A percentile compares a stretch with the other conserved stretches of the same genome.
Conservation (phyloP, 1,284 basidiomycete species). For the Sanghuangporus sanghuang region DNA sequence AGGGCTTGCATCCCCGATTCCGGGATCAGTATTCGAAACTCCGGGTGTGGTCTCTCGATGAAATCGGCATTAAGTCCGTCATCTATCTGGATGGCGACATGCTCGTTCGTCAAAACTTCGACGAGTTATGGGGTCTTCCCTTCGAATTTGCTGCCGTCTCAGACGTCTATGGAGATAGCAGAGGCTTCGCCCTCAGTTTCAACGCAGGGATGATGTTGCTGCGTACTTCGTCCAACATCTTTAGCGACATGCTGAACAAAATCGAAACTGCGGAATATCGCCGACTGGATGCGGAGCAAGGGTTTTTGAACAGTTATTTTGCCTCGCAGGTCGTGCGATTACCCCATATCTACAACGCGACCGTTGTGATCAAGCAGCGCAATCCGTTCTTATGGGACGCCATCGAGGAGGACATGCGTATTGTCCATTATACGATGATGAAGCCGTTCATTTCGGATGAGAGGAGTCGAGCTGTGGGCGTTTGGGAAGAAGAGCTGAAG, state of each 20-base stretch:
- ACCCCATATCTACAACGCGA: conserved; percentile 41
- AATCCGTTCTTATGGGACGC: conserved; percentile 32
- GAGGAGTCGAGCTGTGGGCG: not conserved
- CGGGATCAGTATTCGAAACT: conserved; percentile 42
- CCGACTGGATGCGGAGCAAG: conserved; percentile 36
- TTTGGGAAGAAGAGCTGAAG: conserved; percentile 11
- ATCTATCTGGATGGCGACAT: conserved; percentile 42
- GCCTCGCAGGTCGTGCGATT: conserved; percentile 32
- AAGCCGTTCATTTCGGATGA: conserved; percentile 32
- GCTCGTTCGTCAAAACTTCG: conserved; percentile 37
- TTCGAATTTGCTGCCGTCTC: conserved; percentile 40
- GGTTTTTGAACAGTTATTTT: conserved; percentile 42
- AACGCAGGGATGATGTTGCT: conserved; percentile 41
- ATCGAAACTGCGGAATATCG: conserved; percentile 33
- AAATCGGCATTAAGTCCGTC: conserved; percentile 26
- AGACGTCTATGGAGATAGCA: conserved; percentile 31
- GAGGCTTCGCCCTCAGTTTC: conserved; percentile 35
- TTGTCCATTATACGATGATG: conserved; percentile 38
- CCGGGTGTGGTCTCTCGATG: conserved; percentile 37
- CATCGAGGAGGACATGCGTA: conserved; percentile 27
- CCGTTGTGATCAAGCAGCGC: conserved; percentile 37
- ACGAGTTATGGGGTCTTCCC: conserved; percentile 40
- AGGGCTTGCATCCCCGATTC: conserved; percentile 34
- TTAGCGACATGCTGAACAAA: conserved; percentile 32
- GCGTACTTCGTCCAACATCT: conserved; percentile 29